These are phyloP conservation scores for Caloboletus firmus DNA, from an alignment of 1,284 basidiomycete species.

Conservation along the genomic window DNA sequence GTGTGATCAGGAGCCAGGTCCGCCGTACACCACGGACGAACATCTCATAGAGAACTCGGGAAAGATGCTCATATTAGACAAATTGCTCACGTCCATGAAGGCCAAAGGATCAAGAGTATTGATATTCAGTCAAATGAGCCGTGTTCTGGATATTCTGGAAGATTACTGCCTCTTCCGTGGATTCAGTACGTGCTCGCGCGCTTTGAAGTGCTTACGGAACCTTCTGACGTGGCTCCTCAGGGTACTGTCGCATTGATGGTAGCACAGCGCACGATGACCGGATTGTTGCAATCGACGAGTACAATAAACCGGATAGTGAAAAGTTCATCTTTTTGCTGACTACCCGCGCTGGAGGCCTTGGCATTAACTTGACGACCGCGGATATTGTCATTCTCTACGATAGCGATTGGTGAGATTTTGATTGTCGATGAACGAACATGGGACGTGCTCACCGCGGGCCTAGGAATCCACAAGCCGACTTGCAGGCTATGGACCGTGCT, in stretches of 20 bases:
- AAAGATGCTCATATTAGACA: constrained; percentile 98
- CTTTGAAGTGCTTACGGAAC: neutral
- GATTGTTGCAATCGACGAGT: constrained; percentile 94
- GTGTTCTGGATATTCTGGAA: constrained; percentile 91
- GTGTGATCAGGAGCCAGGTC: constrained; percentile 79
- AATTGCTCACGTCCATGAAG: constrained; percentile 86
- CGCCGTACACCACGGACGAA: constrained; percentile 98
- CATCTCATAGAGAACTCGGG: constrained; percentile 94
- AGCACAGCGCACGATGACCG: constrained; percentile 96
- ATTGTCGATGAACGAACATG: constrained; percentile 4
- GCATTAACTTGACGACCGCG: constrained; percentile 95
- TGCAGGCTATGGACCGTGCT: constrained; percentile 99
- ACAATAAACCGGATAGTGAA: constrained; percentile 93
- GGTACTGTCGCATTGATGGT: constrained; percentile 97
- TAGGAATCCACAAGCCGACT: constrained; percentile 97
- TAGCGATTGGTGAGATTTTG: constrained; percentile 76
- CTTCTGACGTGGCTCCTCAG: constrained; percentile 40
- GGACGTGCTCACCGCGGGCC: constrained; percentile 2
- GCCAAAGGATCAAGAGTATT: constrained; percentile 92
- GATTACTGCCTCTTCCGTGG: constrained; percentile 95
- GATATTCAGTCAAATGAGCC: constrained; percentile 99
- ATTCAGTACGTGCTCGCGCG: constrained; percentile 65
- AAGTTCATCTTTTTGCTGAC: constrained; percentile 98
- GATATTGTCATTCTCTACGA: constrained; percentile 98
- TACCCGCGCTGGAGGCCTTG: constrained; percentile 96